Base-by-base conservation (phyloP, 768 basidiomycete species). In the Hericium coralloides region DNA sequence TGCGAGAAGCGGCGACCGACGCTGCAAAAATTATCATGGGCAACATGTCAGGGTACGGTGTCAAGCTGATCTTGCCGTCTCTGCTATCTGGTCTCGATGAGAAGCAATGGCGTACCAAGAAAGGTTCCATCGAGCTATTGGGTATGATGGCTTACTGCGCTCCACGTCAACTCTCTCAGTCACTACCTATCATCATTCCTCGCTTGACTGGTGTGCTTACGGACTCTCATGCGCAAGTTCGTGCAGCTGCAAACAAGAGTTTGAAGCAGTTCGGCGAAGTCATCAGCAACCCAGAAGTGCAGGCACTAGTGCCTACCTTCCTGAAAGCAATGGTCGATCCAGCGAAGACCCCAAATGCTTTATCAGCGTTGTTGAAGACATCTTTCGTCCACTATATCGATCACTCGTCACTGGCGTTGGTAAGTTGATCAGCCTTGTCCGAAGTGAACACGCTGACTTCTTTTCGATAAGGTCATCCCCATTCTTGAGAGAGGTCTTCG, bases 111-210 rank as follows among this genome's bases (percentile, higher is more conserved):
- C 80, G 97, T 14, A 92, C 93, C 1, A 98, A 98, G 75, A 91
- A 91, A 69, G 97, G 95, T 2, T 95, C 95, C 7, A 98, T 98
- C 59, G 97, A 99, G 68, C 73, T 98, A 6, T 74, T 99, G 58
- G 97, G 97, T 22, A 90, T 94, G 80, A 98, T 98, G 95, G 97
- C 97, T 1, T 98, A 95, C 71, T 95, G 95, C 68, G 93, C 97
- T 9, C 97, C 95, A 1, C 82, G 85, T 39, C 97, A 99, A 70
- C 80, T 98, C 15, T 97, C 97, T 0, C 76, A 93, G 18, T 98
- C 95, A 0, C 78, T 99, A 2, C 95, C 95, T 6, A 91, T 98
- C 52, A 92, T 98, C 69, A 95, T 99, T 55, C 97, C 97, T 7
- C 85, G 89, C n/a, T 74, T 99, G 23, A 97, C 95, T 18, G 89